Conservation (phyloP, 306 rosid genomes). For the Dryas octopetala region DNA sequence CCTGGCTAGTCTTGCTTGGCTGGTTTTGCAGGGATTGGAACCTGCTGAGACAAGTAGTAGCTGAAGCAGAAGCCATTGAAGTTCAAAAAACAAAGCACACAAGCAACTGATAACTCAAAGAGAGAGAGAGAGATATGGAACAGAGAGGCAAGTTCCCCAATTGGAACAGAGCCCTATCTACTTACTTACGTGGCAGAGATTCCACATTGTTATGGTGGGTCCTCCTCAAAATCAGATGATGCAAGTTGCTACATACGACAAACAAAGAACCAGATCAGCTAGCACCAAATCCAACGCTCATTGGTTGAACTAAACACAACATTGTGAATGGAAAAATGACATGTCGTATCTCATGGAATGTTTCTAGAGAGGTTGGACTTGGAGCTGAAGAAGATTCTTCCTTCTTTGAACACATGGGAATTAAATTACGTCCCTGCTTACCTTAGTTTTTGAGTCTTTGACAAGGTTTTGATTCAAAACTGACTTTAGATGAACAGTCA, state of each 20-base stretch:
- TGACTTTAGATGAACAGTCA: neutral
- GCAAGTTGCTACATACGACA: slow-evolving; percentile 13
- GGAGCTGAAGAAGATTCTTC: no score
- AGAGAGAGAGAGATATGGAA: neutral
- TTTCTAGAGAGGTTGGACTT: no score
- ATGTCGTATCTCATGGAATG: neutral
- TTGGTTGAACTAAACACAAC: neutral
- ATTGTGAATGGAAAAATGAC: neutral
- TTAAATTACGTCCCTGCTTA: neutral
- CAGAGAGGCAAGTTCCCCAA: neutral
- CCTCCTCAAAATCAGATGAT: neutral
- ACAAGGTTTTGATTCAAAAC: neutral
- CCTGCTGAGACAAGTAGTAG: slow-evolving; percentile 42
- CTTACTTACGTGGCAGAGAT: slow-evolving; percentile 13
- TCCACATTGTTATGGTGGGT: neutral
- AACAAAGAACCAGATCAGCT: neutral
- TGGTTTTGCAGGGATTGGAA: slow-evolving; percentile 40
- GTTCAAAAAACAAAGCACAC: slow-evolving; percentile 14
- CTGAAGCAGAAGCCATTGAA: slow-evolving; percentile 63
- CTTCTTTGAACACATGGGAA: neutral
- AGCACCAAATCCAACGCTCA: neutral
- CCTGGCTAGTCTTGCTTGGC: slow-evolving; percentile 36
- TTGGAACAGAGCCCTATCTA: slow-evolving; percentile 22
- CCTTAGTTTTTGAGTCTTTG: neutral
- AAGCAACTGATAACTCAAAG: neutral